phyloP scores from a whole-genome alignment of 495 filamentous ascomycete species.

The Extremus antarcticus region DNA sequence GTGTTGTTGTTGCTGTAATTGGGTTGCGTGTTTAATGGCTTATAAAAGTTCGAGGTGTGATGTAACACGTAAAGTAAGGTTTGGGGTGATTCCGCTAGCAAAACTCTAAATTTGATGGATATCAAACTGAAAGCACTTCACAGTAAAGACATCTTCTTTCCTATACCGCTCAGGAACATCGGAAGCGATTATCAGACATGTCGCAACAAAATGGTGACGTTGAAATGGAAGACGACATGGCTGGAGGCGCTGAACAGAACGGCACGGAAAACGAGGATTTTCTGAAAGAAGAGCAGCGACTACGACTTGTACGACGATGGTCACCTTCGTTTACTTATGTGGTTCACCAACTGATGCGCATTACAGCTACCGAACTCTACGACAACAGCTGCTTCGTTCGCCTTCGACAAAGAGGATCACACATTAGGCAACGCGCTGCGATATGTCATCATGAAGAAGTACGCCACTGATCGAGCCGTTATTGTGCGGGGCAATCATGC shows the following conservation, averaged over 20 bases:
- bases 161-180: too few relatives aligned
- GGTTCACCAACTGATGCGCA: constrained; percentile 1
- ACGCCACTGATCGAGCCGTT: constrained; percentile 17
- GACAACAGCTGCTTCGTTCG: constrained; percentile 56
- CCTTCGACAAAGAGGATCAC: constrained; percentile 86
- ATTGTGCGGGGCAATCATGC: neutral
- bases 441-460: constrained; percentile 99
- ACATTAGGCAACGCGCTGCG: constrained; percentile 89
- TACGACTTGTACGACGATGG: constrained; percentile 17
- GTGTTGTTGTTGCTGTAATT: neutral
- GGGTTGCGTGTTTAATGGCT: too few relatives aligned
- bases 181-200: too few relatives aligned
- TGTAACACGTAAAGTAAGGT: too few relatives aligned
- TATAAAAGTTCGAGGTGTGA: too few relatives aligned
- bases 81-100: too few relatives aligned
- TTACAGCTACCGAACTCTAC: constrained; percentile 34
- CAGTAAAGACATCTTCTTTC: too few relatives aligned
- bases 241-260: constrained; percentile 13
- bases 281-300: constrained; percentile 15
- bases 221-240: constrained; percentile 9
- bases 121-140: too few relatives aligned
- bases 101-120: too few relatives aligned
- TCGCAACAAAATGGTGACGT: constrained; percentile 7
- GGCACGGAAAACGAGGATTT: constrained; percentile 1
- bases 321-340: neutral